Evolutionary conservation across 176 grass and related monocot genomes (phyloP).

Genomic region (Paspalum vaginatum): DNA sequence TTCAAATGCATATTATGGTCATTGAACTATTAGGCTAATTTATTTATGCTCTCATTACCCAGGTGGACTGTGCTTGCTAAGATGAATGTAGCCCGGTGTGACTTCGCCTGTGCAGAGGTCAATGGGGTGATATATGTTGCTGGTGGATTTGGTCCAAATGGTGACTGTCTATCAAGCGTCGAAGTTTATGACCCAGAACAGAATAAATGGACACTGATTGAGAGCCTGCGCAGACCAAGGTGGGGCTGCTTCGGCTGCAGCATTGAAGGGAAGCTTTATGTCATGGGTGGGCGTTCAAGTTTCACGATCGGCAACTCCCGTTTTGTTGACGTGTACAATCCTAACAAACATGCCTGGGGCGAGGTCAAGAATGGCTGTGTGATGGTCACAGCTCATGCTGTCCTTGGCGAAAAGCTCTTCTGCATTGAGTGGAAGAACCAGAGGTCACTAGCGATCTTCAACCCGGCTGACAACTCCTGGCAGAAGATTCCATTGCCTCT

Average conservation of each 20-base stretch:
- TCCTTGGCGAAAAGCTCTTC: conserved; percentile 67
- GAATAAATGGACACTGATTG: conserved; percentile 67
- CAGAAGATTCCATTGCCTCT: conserved; percentile 66
- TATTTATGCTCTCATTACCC: conserved; percentile 34
- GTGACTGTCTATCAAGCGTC: conserved; percentile 82
- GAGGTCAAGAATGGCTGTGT: conserved; percentile 87
- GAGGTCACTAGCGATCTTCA: conserved; percentile 69
- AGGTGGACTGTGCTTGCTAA: conserved; percentile 82
- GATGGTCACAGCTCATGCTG: conserved; percentile 80
- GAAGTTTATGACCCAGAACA: conserved; percentile 79
- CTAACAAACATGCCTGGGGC: conserved; percentile 53
- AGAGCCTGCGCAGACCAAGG: conserved; percentile 70
- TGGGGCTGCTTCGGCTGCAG: conserved; percentile 92
- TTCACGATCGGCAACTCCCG: conserved; percentile 91
- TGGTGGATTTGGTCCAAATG: conserved; percentile 71
- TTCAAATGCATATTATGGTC: background rate
- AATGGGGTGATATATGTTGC: conserved; percentile 79
- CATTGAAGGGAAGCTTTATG: conserved; percentile 73
- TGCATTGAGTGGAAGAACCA: conserved; percentile 95
- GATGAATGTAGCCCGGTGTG: conserved; percentile 82
- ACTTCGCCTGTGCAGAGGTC: conserved; percentile 79
- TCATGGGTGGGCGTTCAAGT: conserved; percentile 92
- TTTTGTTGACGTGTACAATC: conserved; percentile 69
- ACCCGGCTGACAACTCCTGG: conserved; percentile 71
- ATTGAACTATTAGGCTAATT: conserved; percentile 27